Evolutionary conservation across 169 alveolate species (phyloP).

Genomic region (Blepharisma undulans): DNA sequence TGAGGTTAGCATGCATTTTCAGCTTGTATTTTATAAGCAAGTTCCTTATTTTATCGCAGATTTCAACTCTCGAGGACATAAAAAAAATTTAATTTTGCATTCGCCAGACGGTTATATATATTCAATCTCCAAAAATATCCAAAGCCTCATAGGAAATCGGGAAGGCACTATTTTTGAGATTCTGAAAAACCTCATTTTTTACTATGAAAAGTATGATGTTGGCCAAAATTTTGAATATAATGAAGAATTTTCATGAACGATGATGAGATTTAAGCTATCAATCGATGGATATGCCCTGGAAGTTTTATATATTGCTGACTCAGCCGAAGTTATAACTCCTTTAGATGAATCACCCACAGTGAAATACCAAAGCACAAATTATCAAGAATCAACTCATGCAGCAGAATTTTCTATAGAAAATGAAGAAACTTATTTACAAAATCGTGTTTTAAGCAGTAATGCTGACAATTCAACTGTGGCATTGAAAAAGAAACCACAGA

Average conservation of each 20-base stretch:
- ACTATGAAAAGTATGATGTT: not conserved
- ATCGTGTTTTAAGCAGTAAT: not conserved
- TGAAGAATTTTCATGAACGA: not conserved
- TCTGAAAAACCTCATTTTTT: not conserved
- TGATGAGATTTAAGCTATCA: not conserved
- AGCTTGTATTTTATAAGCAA: not conserved
- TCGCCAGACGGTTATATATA: not conserved
- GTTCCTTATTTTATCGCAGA: not conserved
- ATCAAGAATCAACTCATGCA: not conserved
- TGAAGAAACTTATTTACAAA: not conserved
- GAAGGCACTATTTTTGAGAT: not conserved
- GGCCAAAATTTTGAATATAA: not conserved
- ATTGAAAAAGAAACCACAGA: not conserved
- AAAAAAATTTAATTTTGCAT: not conserved
- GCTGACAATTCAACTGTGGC: not conserved
- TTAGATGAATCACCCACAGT: not conserved
- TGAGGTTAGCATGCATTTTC: constrained; percentile 9
- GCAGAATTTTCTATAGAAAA: not conserved
- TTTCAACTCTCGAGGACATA: not conserved
- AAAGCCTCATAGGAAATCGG: not conserved
- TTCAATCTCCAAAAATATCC: not conserved
- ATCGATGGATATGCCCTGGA: not conserved
- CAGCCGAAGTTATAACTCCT: not conserved
- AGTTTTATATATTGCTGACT: not conserved
- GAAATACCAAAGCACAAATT: not conserved